Base-by-base conservation (phyloP, 2,329 filamentous ascomycete genomes). In the Pseudogymnoascus sp. region DNA sequence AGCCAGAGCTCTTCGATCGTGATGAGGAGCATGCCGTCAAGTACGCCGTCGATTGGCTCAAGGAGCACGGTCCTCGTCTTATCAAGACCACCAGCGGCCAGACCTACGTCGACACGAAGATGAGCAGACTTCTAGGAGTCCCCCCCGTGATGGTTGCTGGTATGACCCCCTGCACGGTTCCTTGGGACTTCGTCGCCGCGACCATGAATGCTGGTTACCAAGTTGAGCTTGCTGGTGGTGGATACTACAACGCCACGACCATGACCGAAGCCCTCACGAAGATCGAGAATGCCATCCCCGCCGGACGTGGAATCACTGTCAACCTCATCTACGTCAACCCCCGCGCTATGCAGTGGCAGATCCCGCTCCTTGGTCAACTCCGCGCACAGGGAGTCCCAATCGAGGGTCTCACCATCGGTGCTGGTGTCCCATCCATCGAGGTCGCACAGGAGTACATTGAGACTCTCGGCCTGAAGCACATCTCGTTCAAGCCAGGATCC, bases 141-240 rank as follows among this genome's bases (percentile, higher is more conserved):
- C 91, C 92, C 7, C 92, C 92, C 0, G 79, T 97, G 64, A 87
- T 97, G 79, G 91, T 96, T 63, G 90, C 91, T 61, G 92, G 91
- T 72, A 97, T 97, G 92, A 96, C 92, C 1, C 92, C 92, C 11
- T 84, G 84, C 63, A 97, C 92, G 0, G 90, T 95, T 2, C 85
- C 90, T 0, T 94, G 89, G 88, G 90, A 96, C 74, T 96, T 96
- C 67, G 89, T 96, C 43, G 88, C 91, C 6, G 90, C 91, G 1
- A 93, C 90, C 14, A 96, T 96, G 89, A 93, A 93, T 67, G 90
- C 91, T 60, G 91, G 91, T n/a, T 96, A 96, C 74, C 90, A 95
- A 66, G 90, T 95, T 66, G 91, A 96, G 78, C 80, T 96, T 67
- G 91, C 86, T 63, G 91, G 91, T 71, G 91, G 91, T 73, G 91